Evolutionary conservation across 139 green algal species (phyloP).

Genomic region (Pleodorina starrii): DNA sequence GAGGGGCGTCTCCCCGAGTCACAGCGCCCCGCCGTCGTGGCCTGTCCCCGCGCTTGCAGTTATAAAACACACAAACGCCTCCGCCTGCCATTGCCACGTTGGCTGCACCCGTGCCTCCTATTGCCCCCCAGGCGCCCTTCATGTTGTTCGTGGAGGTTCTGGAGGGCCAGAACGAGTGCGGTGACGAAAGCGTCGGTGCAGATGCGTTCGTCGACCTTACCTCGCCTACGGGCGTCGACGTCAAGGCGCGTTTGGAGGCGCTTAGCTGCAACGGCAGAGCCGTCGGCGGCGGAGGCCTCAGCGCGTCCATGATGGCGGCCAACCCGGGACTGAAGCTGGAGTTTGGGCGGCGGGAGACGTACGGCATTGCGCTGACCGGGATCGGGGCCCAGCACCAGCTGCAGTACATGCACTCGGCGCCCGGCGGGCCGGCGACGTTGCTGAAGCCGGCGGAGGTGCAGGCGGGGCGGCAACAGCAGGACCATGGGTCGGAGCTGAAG

Average conservation of each 20-base stretch:
- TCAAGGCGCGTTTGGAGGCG: neutral
- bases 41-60: too few species aligned
- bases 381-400: conserved; percentile 44
- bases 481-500: too few species aligned
- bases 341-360: conserved; percentile 45
- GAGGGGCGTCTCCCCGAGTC: too few species aligned
- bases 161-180: conserved; percentile 35
- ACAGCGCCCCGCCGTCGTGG: too few species aligned
- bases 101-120: too few species aligned
- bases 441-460: neutral
- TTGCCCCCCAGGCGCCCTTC: conserved; percentile 66
- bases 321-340: neutral
- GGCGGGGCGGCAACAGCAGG: too few species aligned
- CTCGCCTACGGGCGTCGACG: too few species aligned
- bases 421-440: neutral
- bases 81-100: too few species aligned
- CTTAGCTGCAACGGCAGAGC: too few species aligned
- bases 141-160: conserved; percentile 71
- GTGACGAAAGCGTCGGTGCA: neutral
- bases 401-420: conserved; percentile 10
- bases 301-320: neutral
- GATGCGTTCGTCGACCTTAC: neutral
- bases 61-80: too few species aligned
- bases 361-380: conserved; percentile 46
- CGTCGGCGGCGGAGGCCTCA: conserved; percentile 5